Percentiles rank a stretch among this genome's conserved stretches.
These are phyloP conservation scores for Madurella mycetomatis DNA, from an alignment of 2,329 filamentous ascomycete genomes.

Conservation along the genomic window DNA sequence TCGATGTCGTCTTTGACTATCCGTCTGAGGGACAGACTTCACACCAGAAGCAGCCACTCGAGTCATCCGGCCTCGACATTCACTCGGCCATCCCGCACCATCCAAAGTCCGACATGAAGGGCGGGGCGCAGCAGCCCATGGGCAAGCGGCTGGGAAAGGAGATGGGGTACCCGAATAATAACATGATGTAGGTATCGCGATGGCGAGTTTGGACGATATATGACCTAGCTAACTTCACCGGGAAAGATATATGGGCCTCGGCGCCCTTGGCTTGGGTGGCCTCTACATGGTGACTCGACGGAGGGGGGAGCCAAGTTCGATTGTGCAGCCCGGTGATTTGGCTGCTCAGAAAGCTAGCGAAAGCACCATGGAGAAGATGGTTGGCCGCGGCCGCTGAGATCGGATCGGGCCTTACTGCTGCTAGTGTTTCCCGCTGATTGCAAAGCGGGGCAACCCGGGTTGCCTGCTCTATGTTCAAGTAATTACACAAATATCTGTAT, in stretches of 20 bases:
- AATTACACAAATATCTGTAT: too few relatives aligned
- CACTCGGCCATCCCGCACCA: constrained; percentile 13
- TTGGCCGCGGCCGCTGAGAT: constrained; percentile 12
- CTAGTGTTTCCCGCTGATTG: too few relatives aligned
- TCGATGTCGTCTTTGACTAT: constrained; percentile 23
- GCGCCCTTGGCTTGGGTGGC: constrained; percentile 12
- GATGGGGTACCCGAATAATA: constrained; percentile 12
- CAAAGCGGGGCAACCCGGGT: too few relatives aligned
- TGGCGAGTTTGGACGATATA: background rate
- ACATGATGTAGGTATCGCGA: constrained; percentile 7
- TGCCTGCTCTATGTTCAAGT: too few relatives aligned
- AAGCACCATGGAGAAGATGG: constrained; percentile 4
- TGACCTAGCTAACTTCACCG: background rate
- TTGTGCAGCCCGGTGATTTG: background rate
- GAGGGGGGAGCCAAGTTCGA: background rate
- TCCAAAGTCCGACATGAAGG: constrained; percentile 2
- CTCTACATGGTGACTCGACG: constrained; percentile 20
- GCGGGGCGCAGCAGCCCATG: background rate
- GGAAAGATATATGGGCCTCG: constrained; percentile 13
- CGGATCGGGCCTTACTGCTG: background rate
- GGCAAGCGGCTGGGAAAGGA: constrained; percentile 10
- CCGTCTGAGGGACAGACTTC: constrained; percentile 17
- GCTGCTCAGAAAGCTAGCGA: background rate
- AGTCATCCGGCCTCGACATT: constrained; percentile 5
- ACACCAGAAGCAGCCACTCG: constrained; percentile 13